Percentiles rank a stretch among this genome's conserved stretches.
phyloP scores from a whole-genome alignment of 495 filamentous ascomycete species.

The Clavariopsis aquatica region DNA sequence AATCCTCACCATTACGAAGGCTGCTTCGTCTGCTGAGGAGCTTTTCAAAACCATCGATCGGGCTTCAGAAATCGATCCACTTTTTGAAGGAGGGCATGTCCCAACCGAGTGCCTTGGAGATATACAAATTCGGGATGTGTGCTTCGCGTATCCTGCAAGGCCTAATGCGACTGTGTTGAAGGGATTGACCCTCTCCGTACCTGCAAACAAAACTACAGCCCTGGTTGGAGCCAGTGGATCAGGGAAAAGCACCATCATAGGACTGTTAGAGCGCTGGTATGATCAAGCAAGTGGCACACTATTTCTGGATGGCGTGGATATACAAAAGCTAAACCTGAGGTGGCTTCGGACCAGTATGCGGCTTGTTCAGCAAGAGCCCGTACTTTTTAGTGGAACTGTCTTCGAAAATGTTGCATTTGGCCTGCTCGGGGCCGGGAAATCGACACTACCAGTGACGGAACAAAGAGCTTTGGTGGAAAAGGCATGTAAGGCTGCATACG shows the following conservation, averaged over 20 bases:
- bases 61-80: conserved; percentile 78
- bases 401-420: conserved; percentile 85
- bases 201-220: conserved; percentile 86
- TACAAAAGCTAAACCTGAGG: not conserved
- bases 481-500: conserved; percentile 85
- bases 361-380: conserved; percentile 82
- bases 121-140: conserved; percentile 76
- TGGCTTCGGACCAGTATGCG: conserved; percentile 91
- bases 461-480: conserved; percentile 58
- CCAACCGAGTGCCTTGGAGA: conserved; percentile 71
- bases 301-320: too few relatives aligned
- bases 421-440: conserved; percentile 70
- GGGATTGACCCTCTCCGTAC: conserved; percentile 72
- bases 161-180: conserved; percentile 86
- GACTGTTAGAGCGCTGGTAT: conserved; percentile 92
- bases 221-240: conserved; percentile 84
- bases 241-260: conserved; percentile 92
- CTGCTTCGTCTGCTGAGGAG: conserved; percentile 36
- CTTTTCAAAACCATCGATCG: conserved; percentile 39
- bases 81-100: conserved; percentile 60
- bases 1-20: conserved; percentile 35
- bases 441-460: not conserved
- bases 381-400: conserved; percentile 81
- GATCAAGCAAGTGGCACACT: too few relatives aligned
- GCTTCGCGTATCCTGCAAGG: conserved; percentile 90